These are phyloP conservation scores for Trichoderma atroviride DNA, from an alignment of 2,329 filamentous ascomycete species.

Conservation along the genomic window DNA sequence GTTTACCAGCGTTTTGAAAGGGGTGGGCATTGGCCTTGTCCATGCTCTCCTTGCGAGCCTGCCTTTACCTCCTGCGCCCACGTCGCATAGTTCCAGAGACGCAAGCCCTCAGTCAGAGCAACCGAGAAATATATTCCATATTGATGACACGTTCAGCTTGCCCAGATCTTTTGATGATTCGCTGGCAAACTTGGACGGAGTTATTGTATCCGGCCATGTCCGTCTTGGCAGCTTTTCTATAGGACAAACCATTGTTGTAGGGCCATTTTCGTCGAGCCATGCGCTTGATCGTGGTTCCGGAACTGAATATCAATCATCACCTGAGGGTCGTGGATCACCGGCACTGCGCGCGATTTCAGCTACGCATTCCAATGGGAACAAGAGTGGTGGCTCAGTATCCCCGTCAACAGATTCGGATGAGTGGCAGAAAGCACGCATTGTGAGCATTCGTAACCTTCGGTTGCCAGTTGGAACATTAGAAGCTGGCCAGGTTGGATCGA, in stretches of 20 bases:
- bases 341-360: slow-evolving; percentile 57
- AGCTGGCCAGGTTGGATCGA: slow-evolving; percentile 83
- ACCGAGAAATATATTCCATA: slow-evolving; percentile 73
- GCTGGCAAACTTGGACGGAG: slow-evolving; percentile 45
- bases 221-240: slow-evolving; percentile 77
- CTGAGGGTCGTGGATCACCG: slow-evolving; percentile 53
- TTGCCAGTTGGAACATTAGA: slow-evolving; percentile 77
- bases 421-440: slow-evolving; percentile 80
- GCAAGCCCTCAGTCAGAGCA: slow-evolving; percentile 60
- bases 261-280: slow-evolving; percentile 70
- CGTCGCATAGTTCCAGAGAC: slow-evolving; percentile 57
- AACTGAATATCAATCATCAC: slow-evolving; percentile 52
- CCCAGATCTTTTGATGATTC: slow-evolving; percentile 57
- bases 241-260: slow-evolving; percentile 76
- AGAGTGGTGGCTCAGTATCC: slow-evolving; percentile 52
- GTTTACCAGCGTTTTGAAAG: slow-evolving; percentile 83
- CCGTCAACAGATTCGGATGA: slow-evolving; percentile 60
- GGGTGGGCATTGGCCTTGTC: slow-evolving; percentile 76
- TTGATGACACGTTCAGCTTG: slow-evolving; percentile 86
- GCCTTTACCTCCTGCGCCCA: slow-evolving; percentile 65
- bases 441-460: slow-evolving; percentile 85
- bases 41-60: slow-evolving; percentile 80
- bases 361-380: slow-evolving; percentile 56
- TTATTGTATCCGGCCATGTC: slow-evolving; percentile 83
- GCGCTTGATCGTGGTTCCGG: slow-evolving; percentile 44